These are phyloP conservation scores for Xylariaceae sp. DNA, from an alignment of 2,329 filamentous ascomycete species.

Conservation along the genomic window DNA sequence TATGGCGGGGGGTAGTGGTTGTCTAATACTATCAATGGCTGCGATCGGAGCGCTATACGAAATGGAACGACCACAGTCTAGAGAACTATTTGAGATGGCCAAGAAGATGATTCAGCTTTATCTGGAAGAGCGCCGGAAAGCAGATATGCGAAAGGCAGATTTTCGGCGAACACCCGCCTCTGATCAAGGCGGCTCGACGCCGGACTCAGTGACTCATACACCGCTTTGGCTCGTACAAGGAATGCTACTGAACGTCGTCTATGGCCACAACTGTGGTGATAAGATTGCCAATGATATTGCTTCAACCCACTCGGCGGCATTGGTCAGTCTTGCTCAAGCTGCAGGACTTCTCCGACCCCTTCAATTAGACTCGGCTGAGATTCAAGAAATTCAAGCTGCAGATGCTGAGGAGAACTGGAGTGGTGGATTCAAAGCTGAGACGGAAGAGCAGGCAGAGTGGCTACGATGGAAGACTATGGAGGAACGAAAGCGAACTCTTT, in stretches of 20 bases:
- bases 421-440: constrained; percentile 39
- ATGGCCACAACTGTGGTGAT: constrained; percentile 91
- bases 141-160: constrained; percentile 67
- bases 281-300: constrained; percentile 88
- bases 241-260: constrained; percentile 94
- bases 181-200: constrained; percentile 44
- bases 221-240: constrained; percentile 95
- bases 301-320: constrained; percentile 82
- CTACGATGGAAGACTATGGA: constrained; percentile 82
- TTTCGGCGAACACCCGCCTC: constrained; percentile 48
- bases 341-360: constrained; percentile 63
- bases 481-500: constrained; percentile 89
- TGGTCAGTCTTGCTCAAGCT: constrained; percentile 86
- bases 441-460: constrained; percentile 71
- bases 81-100: constrained; percentile 83
- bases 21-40: constrained; percentile 81
- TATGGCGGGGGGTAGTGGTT: constrained; percentile 74
- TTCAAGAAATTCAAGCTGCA: constrained; percentile 55
- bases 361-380: constrained; percentile 42
- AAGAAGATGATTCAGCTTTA: constrained; percentile 95
- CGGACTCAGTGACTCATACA: constrained; percentile 65
- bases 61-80: constrained; percentile 72
- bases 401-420: constrained; percentile 48
- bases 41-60: constrained; percentile 75
- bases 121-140: constrained; percentile 83